Percentiles rank a stretch among this genome's conserved stretches.
Conservation (phyloP, 495 filamentous ascomycete species). For the Elasticomyces elasticus region DNA sequence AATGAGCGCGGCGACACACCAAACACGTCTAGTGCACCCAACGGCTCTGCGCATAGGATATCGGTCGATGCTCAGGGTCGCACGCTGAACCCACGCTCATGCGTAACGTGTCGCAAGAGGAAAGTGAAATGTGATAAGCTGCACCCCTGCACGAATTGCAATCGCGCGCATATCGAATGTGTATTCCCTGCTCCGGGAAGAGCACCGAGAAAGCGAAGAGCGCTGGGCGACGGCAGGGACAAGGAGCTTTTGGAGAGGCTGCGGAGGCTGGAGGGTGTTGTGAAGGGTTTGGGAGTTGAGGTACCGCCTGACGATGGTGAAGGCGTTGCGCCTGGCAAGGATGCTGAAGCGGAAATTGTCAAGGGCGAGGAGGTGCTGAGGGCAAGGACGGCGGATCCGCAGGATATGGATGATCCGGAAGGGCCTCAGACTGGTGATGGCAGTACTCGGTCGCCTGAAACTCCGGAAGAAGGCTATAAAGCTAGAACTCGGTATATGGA, state of each 20-base stretch:
- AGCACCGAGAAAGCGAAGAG: slow-evolving; percentile 62
- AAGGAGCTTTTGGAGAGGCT: slow-evolving; percentile 65
- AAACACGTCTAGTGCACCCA: not conserved
- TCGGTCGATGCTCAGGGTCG: slow-evolving; percentile 16
- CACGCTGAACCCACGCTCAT: slow-evolving; percentile 57
- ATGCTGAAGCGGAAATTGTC: not conserved
- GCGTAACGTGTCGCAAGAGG: slow-evolving; percentile 70
- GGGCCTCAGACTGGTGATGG: not conserved
- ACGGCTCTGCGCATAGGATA: not conserved
- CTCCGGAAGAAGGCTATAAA: slow-evolving; percentile 2
- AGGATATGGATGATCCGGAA: not conserved
- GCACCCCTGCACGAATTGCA: slow-evolving; percentile 75
- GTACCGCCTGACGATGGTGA: slow-evolving; percentile 22
- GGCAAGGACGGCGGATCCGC: not conserved
- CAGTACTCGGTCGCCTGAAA: not conserved
- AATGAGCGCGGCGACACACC: not conserved
- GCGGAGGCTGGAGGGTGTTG: slow-evolving; percentile 70
- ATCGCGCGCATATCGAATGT: slow-evolving; percentile 66
- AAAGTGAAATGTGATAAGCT: slow-evolving; percentile 87
- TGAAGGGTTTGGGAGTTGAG: slow-evolving; percentile 51
- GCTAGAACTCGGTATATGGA: slow-evolving; percentile 26
- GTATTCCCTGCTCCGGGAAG: slow-evolving; percentile 74
- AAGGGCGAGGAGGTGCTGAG: not conserved
- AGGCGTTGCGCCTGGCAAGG: not conserved
- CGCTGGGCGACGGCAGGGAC: slow-evolving; percentile 49